A percentile compares a stretch with the other conserved stretches of the same genome.
phyloP scores from a whole-genome alignment of 306 rosid genomes.

The Myrica gale region DNA sequence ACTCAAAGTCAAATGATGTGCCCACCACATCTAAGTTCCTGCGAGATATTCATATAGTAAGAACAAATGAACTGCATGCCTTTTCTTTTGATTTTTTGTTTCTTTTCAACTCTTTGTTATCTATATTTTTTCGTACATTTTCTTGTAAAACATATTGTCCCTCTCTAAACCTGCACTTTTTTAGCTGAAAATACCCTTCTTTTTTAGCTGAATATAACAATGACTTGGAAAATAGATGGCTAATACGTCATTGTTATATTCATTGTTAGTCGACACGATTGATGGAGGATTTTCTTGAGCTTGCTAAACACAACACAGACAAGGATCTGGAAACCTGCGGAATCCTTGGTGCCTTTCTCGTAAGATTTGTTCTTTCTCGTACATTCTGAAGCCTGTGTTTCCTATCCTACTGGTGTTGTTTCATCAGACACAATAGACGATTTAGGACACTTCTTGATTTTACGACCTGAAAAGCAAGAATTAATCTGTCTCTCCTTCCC shows the following conservation, averaged over 20 bases:
- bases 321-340: slow-evolving; percentile 89
- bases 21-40: slow-evolving; percentile 44
- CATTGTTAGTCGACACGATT: slow-evolving; percentile 54
- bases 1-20: slow-evolving; percentile 26
- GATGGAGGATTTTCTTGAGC: slow-evolving; percentile 74
- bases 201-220: too few relatives aligned
- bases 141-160: slow-evolving; percentile 8
- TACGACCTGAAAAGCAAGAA: neutral
- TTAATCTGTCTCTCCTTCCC: slow-evolving; percentile 1
- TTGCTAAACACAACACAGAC: slow-evolving; percentile 61
- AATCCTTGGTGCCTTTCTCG: slow-evolving; percentile 70
- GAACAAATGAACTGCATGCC: slow-evolving; percentile 30
- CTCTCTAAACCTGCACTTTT: neutral
- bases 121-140: neutral
- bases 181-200: neutral
- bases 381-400: neutral
- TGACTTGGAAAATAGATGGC: slow-evolving; percentile 1
- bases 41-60: slow-evolving; percentile 76
- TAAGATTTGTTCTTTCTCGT: slow-evolving; percentile 42
- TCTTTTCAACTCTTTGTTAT: neutral
- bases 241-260: slow-evolving; percentile 22
- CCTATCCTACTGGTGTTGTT: neutral
- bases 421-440: neutral
- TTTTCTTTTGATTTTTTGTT: neutral
- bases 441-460: neutral